Base-by-base conservation (phyloP, 2,329 filamentous ascomycete species). In the Dothistroma pini region DNA sequence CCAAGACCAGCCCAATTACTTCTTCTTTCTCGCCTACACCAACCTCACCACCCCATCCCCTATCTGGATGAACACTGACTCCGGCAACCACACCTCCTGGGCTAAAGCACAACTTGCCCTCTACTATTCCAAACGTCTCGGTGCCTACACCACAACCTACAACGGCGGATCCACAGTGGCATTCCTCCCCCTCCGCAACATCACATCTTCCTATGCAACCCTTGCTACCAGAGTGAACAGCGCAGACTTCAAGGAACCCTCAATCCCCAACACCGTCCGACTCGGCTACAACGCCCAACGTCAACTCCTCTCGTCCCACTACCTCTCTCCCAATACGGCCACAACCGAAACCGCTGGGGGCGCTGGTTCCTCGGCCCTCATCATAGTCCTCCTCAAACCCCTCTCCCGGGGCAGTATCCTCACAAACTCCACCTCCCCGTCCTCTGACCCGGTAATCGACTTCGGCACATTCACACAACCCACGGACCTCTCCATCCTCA, bases 401-500 rank as follows among this genome's bases (percentile, higher is more conserved):
- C 44, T 57, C 11, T 49, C 38, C 29, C 55, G 55, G 0, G 55
- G 55, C 31, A 49, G 22, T 7, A 51, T 57, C 14, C 31, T 57
- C 19, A 57, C 35, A 22, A 57, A 50, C 44, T 57, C 55, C 19
- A 57, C 44, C 2, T 19, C 32, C 32, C 31, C 47, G 7, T 12
- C 11, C 38, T 4, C 25, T 22, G 58, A 53, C 19, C 75, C 74
- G 1, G 44, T 75, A 10, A 67, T 75, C 5, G 62, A 73, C 47
- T 74, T 68, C 57, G 71, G 71, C 56, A 67, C 75, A 0, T 66
- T 75, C n/a, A 67, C 70, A 34, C 75, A 76, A 57, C 75, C 74
- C 0, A 63, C 73, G 4, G 76, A 79, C 55, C 64, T 69, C 2
- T 66, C 68, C 14, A 65, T 77, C 22, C 54, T 77, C 0, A 66